Evolutionary conservation across 805 yeast genomes (phyloP).

Genomic region (Metschnikowia vanudenii): DNA sequence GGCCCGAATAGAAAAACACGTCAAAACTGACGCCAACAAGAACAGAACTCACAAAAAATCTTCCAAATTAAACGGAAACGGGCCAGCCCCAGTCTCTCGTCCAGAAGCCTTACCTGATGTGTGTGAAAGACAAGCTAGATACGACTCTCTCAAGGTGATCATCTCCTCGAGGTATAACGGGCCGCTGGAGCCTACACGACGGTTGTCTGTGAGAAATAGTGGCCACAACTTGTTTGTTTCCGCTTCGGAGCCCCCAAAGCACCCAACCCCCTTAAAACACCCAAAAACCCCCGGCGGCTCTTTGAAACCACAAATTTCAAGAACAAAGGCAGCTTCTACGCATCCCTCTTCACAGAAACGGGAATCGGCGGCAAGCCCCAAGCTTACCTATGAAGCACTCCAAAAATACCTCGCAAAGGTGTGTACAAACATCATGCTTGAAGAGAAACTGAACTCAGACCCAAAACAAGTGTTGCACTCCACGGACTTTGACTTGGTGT

Average conservation of each 20-base stretch:
- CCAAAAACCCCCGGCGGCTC: background rate
- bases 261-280: background rate
- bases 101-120: background rate
- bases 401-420: conserved; percentile 55
- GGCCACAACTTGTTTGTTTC: no score
- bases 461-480: conserved; percentile 43
- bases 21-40: no score
- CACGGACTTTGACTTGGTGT: conserved; percentile 40
- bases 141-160: conserved; percentile 1
- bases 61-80: background rate
- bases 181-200: background rate
- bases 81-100: no score
- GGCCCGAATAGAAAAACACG: no score
- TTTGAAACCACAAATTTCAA: background rate
- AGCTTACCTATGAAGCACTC: conserved; percentile 46
- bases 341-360: no score
- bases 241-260: no score
- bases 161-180: background rate
- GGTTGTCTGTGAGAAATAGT: no score
- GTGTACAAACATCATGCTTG: conserved; percentile 59
- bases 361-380: conserved; percentile 34
- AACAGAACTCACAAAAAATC: no score
- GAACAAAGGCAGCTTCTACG: no score
- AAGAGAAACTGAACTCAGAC: conserved; percentile 45
- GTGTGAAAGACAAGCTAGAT: background rate